phyloP scores from a whole-genome alignment of 768 basidiomycete species.

The Termitomyces sp. region DNA sequence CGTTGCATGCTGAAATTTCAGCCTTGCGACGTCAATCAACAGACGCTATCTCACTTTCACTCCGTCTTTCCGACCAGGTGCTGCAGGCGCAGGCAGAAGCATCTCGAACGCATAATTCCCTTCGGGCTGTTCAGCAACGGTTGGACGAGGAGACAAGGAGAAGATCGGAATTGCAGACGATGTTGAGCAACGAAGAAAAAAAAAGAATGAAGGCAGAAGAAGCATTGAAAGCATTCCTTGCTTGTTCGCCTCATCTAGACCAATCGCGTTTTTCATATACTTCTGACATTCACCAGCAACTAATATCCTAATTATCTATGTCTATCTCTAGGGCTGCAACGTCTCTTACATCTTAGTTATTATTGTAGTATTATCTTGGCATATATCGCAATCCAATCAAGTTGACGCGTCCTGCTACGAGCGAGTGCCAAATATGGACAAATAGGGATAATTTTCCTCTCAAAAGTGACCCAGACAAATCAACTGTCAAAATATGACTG shows the following conservation, averaged over 20 bases:
- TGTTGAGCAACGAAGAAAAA: slow-evolving; percentile 42
- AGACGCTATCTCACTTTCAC: slow-evolving; percentile 60
- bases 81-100: slow-evolving; percentile 58
- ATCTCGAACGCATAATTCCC: slow-evolving; percentile 45
- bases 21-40: slow-evolving; percentile 60
- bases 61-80: slow-evolving; percentile 67
- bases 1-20: slow-evolving; percentile 61
- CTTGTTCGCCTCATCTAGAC: slow-evolving; percentile 12
- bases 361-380: neutral
- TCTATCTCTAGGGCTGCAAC: neutral
- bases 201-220: slow-evolving; percentile 49
- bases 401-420: neutral
- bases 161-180: slow-evolving; percentile 53
- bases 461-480: neutral
- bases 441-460: slow-evolving; percentile 15
- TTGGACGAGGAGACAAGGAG: slow-evolving; percentile 56
- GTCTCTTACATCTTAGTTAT: neutral
- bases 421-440: slow-evolving; percentile 10
- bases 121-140: slow-evolving; percentile 50
- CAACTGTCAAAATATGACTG: slow-evolving; percentile 24
- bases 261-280: neutral
- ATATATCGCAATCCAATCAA: neutral
- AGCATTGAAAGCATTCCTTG: slow-evolving; percentile 29
- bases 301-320: neutral
- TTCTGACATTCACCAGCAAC: neutral